Conservation (phyloP, 2,329 filamentous ascomycete genomes). For the Pseudogymnoascus sp. region DNA sequence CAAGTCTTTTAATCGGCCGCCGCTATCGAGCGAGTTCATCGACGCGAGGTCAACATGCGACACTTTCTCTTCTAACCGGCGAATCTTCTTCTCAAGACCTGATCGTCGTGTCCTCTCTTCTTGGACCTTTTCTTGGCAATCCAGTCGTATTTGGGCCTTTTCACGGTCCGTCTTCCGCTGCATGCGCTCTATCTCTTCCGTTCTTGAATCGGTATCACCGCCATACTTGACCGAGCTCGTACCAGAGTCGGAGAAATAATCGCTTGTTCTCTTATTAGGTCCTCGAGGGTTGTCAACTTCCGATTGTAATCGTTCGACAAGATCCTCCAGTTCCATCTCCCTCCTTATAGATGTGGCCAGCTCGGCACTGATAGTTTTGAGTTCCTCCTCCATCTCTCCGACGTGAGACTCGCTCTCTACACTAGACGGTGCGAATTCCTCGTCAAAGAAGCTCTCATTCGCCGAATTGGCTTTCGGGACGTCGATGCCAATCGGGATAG, state of each 20-base stretch:
- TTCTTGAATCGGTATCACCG: conserved; percentile 52
- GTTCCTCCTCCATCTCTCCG: conserved; percentile 86
- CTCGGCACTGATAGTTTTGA: conserved; percentile 88
- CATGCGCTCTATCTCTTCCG: conserved; percentile 71
- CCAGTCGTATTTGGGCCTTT: conserved; percentile 75
- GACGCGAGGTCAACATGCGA: conserved; percentile 48
- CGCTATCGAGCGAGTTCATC: conserved; percentile 48
- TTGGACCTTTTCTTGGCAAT: conserved; percentile 78
- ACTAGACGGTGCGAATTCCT: conserved; percentile 25
- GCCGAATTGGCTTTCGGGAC: conserved; percentile 33
- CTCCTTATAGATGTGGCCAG: conserved; percentile 85
- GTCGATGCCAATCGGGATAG: conserved; percentile 32
- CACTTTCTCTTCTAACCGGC: conserved; percentile 70
- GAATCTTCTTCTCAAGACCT: conserved; percentile 75
- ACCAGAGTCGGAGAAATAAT: conserved; percentile 97
- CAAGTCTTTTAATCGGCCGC: conserved; percentile 63
- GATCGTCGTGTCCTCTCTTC: conserved; percentile 73
- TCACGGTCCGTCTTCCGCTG: conserved; percentile 84
- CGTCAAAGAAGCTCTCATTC: conserved; percentile 29
- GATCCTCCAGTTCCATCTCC: conserved; percentile 93
- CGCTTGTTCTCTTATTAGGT: conserved; percentile 71
- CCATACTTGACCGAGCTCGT: conserved; percentile 75
- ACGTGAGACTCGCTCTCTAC: conserved; percentile 47
- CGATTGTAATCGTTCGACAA: conserved; percentile 80
- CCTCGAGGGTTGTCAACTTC: conserved; percentile 55